Evolutionary conservation across 192 early-diverging fungal species (phyloP).

Genomic region (Chytriomyces sp.): DNA sequence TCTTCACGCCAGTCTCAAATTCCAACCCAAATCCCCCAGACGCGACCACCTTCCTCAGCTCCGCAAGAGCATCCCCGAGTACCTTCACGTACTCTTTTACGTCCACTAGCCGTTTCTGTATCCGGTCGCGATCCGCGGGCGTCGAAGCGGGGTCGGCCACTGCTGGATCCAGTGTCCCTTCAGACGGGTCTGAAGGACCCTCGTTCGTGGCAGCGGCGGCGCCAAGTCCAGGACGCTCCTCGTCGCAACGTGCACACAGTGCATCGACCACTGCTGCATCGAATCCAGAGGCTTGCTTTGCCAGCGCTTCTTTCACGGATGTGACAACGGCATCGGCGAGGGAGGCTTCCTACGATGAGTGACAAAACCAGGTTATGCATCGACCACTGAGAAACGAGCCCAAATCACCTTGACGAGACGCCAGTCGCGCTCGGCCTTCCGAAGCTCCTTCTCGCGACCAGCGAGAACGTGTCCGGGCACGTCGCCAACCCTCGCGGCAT

Average conservation of each 20-base stretch:
- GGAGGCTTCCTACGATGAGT: too few relatives aligned
- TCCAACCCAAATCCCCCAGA: background rate
- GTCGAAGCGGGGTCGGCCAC: too few relatives aligned
- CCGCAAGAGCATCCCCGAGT: background rate
- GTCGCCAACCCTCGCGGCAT: background rate
- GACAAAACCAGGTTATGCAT: too few relatives aligned
- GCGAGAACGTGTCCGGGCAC: conserved; percentile 20
- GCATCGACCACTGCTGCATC: too few relatives aligned
- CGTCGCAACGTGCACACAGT: too few relatives aligned
- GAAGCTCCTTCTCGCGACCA: conserved; percentile 24
- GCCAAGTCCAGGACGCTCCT: too few relatives aligned
- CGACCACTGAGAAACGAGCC: background rate
- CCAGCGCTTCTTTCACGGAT: too few relatives aligned
- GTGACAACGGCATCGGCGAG: too few relatives aligned
- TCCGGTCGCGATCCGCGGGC: background rate
- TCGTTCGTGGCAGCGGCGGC: too few relatives aligned
- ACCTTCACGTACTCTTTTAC: background rate
- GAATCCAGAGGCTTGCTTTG: too few relatives aligned
- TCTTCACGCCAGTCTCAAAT: background rate
- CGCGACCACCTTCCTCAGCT: background rate
- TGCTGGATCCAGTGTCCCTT: too few relatives aligned
- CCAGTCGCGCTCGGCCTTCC: conserved; percentile 35
- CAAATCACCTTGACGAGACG: conserved; percentile 33
- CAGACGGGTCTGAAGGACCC: too few relatives aligned
- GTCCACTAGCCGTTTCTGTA: background rate